A percentile compares a stretch with the other conserved stretches of the same genome.
Evolutionary conservation across 1,139 yeast species (phyloP).

Genomic region (Suhomyces bolitotheri): DNA sequence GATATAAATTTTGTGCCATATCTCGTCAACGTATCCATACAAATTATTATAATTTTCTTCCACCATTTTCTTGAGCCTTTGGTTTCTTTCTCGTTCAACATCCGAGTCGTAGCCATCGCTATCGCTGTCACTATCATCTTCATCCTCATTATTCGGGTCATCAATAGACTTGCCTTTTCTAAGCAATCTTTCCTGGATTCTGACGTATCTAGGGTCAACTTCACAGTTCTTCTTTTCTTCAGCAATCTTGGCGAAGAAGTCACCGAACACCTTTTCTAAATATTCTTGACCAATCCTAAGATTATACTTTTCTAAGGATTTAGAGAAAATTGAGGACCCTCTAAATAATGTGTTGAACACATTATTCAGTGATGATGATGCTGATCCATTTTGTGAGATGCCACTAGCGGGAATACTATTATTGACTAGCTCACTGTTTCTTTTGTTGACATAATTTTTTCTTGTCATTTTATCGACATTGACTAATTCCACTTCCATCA

Average conservation of each 20-base stretch:
- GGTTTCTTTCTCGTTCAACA: slow-evolving; percentile 32
- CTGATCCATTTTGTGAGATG: slow-evolving; percentile 1
- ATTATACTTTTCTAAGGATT: slow-evolving; percentile 76
- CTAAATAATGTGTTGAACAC: slow-evolving; percentile 76
- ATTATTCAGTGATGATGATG: slow-evolving; percentile 33
- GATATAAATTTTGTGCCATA: slow-evolving; percentile 71
- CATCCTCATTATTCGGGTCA: slow-evolving; percentile 25
- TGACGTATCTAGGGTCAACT: slow-evolving; percentile 64
- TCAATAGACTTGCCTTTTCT: slow-evolving; percentile 27
- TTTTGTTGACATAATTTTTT: slow-evolving; percentile 35
- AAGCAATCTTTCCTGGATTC: slow-evolving; percentile 42
- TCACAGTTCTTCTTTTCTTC: slow-evolving; percentile 61
- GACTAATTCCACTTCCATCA: slow-evolving; percentile 65
- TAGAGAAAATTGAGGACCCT: slow-evolving; percentile 80
- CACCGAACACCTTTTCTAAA: slow-evolving; percentile 70
- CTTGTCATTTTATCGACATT: slow-evolving; percentile 48
- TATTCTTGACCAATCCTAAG: slow-evolving; percentile 78
- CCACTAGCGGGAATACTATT: neutral
- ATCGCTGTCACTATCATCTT: slow-evolving; percentile 23
- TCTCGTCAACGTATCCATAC: slow-evolving; percentile 53
- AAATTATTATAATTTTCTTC: slow-evolving; percentile 56
- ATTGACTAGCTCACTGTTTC: slow-evolving; percentile 17
- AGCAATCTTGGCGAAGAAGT: slow-evolving; percentile 58
- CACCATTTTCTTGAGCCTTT: slow-evolving; percentile 33
- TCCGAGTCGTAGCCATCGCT: slow-evolving; percentile 35